Percentiles rank a stretch among this genome's conserved stretches.
Conservation (phyloP, 2,329 filamentous ascomycete genomes). For the Juglanconis sp. region DNA sequence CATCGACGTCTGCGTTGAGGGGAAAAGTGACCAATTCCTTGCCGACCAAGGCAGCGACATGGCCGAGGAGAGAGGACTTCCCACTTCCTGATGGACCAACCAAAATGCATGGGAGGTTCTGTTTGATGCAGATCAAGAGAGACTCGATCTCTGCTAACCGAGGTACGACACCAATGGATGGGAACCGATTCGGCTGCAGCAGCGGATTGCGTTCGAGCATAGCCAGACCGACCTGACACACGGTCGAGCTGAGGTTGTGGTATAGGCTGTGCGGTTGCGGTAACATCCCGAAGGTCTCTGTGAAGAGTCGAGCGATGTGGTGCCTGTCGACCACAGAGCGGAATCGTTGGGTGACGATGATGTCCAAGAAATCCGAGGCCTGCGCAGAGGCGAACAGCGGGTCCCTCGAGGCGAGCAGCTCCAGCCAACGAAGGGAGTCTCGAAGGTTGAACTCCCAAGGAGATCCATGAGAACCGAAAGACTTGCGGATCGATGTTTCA, state of each 20-base stretch:
- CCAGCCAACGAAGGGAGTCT: constrained; percentile 85
- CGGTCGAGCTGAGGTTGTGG: constrained; percentile 63
- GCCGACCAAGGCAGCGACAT: constrained; percentile 76
- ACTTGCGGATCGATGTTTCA: constrained; percentile 58
- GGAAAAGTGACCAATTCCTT: constrained; percentile 77
- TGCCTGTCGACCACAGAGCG: constrained; percentile 66
- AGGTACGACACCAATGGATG: constrained; percentile 46
- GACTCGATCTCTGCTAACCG: constrained; percentile 77
- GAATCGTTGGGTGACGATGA: constrained; percentile 86
- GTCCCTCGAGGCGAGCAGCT: constrained; percentile 61
- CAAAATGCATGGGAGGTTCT: constrained; percentile 84
- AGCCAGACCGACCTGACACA: constrained; percentile 79
- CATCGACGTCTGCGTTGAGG: constrained; percentile 92
- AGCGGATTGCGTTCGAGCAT: constrained; percentile 59
- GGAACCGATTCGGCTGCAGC: constrained; percentile 50
- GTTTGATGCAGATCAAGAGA: constrained; percentile 79
- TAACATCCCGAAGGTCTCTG: constrained; percentile 54
- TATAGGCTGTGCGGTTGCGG: constrained; percentile 62
- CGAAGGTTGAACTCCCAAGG: constrained; percentile 97
- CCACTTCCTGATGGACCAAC: constrained; percentile 82
- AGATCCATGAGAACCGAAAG: constrained; percentile 62
- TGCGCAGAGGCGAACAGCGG: constrained; percentile 58
- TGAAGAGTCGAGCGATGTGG: constrained; percentile 64
- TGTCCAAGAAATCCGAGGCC: constrained; percentile 71
- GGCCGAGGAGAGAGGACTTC: constrained; percentile 76